Evolutionary conservation across 2,329 filamentous ascomycete genomes (phyloP).

Genomic region (Aspergillus hiratsukae): DNA sequence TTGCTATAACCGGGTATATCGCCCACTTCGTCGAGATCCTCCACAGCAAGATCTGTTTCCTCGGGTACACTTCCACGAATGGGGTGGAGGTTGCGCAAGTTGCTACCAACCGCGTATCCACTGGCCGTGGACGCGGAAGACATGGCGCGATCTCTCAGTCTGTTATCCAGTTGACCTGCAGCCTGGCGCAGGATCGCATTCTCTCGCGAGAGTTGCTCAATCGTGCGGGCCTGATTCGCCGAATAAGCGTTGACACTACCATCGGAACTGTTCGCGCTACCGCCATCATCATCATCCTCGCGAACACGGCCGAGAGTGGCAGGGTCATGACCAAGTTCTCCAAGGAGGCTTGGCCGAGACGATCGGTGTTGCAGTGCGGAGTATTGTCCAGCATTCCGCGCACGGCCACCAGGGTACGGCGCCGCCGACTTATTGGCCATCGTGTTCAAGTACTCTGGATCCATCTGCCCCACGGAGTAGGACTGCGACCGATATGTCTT

Average conservation of each 20-base stretch:
- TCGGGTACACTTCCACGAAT: constrained; percentile 41
- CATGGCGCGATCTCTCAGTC: constrained; percentile 38
- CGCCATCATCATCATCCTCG: constrained; percentile 46
- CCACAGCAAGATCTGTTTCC: constrained; percentile 41
- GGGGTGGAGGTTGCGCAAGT: constrained; percentile 33
- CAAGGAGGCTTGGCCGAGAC: constrained; percentile 54
- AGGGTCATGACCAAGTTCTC: constrained; percentile 44
- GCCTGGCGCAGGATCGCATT: constrained; percentile 46
- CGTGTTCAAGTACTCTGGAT: constrained; percentile 54
- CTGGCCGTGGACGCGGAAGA: constrained; percentile 37
- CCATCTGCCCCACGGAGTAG: constrained; percentile 88
- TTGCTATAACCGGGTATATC: constrained; percentile 37
- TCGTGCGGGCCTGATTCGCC: constrained; percentile 40
- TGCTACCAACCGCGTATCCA: constrained; percentile 28
- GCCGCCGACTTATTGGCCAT: constrained; percentile 30
- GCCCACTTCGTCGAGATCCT: constrained; percentile 43
- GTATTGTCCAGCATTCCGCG: constrained; percentile 47
- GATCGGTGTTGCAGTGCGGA: constrained; percentile 74
- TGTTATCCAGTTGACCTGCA: constrained; percentile 36
- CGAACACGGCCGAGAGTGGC: constrained; percentile 44
- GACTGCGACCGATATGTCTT: constrained; percentile 95
- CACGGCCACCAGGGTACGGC: constrained; percentile 27
- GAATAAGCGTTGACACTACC: constrained; percentile 33
- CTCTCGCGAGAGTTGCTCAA: constrained; percentile 45
- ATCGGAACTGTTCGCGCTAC: constrained; percentile 37